These are phyloP conservation scores for Rhizophagus prolifer DNA, from an alignment of 192 early-diverging fungal genomes.

Conservation along the genomic window DNA sequence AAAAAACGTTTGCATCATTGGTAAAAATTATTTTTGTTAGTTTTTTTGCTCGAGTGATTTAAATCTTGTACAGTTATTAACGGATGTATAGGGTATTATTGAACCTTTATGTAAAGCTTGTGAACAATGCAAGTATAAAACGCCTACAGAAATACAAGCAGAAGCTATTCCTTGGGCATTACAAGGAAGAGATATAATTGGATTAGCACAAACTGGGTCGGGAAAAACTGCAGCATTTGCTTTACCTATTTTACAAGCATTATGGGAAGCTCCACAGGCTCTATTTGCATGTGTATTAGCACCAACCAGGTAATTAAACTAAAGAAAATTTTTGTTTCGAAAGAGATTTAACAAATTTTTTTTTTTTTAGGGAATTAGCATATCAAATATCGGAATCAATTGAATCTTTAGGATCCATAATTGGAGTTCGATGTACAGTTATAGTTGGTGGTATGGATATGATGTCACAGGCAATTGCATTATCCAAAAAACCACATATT, in stretches of 20 bases:
- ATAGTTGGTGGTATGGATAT: constrained; percentile 98
- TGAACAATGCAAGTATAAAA: constrained; percentile 82
- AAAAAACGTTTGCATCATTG: background rate
- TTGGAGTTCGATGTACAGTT: constrained; percentile 89
- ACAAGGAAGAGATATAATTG: constrained; percentile 88
- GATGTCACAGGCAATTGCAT: constrained; percentile 91
- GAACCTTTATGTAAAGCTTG: constrained; percentile 87
- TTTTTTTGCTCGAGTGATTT: background rate
- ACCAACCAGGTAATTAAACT: constrained; percentile 72
- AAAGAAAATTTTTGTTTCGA: background rate
- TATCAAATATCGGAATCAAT: constrained; percentile 93
- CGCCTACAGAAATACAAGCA: constrained; percentile 89
- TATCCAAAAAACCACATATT: constrained; percentile 93
- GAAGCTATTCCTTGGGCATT: constrained; percentile 91
- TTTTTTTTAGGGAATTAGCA: constrained; percentile 74
- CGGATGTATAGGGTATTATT: constrained; percentile 69
- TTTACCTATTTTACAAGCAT: constrained; percentile 78
- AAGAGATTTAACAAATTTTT: background rate
- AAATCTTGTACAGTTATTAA: background rate
- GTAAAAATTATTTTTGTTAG: background rate
- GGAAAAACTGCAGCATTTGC: constrained; percentile 89
- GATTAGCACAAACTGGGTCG: constrained; percentile 96
- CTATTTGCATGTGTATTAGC: constrained; percentile 96
- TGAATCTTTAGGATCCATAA: constrained; percentile 83
- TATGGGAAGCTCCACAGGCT: constrained; percentile 86